These are phyloP conservation scores for Aspergillus neotritici DNA, from an alignment of 2,329 filamentous ascomycete species.

Conservation along the genomic window DNA sequence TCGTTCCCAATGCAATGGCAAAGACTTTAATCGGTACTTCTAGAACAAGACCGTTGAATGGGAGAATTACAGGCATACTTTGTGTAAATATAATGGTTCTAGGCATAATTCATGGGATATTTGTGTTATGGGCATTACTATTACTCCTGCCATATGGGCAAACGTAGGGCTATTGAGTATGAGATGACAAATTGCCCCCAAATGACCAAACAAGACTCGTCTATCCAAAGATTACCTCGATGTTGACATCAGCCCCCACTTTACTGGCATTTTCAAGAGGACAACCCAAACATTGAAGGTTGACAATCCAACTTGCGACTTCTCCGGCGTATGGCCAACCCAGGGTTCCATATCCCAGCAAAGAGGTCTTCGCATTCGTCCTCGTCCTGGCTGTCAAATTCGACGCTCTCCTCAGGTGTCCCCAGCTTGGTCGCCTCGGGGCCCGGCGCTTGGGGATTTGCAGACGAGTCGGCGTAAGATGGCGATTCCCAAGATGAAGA, in stretches of 20 bases:
- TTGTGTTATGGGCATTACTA: too few species aligned
- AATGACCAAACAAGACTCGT: too few species aligned
- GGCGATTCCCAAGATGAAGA: slow-evolving; percentile 49
- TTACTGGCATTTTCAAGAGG: slow-evolving; percentile 6
- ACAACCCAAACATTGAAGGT: slow-evolving; percentile 21
- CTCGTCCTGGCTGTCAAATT: slow-evolving; percentile 62
- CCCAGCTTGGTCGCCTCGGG: slow-evolving; percentile 7
- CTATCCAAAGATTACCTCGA: not conserved
- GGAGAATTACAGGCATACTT: too few species aligned
- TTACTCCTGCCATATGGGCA: too few species aligned
- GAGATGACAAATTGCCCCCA: too few species aligned
- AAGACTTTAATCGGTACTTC: too few species aligned
- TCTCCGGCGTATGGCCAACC: slow-evolving; percentile 44
- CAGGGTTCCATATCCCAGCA: slow-evolving; percentile 55
- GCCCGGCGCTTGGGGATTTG: not conserved
- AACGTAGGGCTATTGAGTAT: too few species aligned
- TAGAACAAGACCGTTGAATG: too few species aligned
- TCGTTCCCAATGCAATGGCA: too few species aligned
- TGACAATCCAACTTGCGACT: slow-evolving; percentile 34
- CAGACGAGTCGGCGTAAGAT: slow-evolving; percentile 7
- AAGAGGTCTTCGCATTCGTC: slow-evolving; percentile 63
- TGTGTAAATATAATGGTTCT: too few species aligned
- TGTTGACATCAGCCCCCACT: not conserved
- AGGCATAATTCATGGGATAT: too few species aligned
- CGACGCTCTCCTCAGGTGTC: slow-evolving; percentile 34